Base-by-base conservation (phyloP, 768 basidiomycete genomes). In the Paxillus rubicundulus region DNA sequence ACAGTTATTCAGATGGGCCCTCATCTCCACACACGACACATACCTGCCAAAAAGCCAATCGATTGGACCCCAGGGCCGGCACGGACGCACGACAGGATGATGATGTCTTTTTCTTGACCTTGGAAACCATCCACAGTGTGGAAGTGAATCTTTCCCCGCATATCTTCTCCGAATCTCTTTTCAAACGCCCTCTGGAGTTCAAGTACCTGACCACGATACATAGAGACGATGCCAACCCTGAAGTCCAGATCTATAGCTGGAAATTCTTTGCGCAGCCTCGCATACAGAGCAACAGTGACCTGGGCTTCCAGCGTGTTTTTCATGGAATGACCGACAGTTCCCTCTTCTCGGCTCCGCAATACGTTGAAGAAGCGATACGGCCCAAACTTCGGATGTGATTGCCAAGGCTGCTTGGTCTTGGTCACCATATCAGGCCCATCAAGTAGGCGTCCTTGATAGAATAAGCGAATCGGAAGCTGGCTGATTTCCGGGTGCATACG, bases 401-500 rank as follows among this genome's bases (percentile, higher is more conserved):
- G 97, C 97, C 97, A 99, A 2, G 87, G 81, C 56, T 88, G 86
- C 28, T 71, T 71, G 0, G 96, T 98, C 68, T 92, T 92, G 38
- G 61, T 58, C 9, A 76, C 87, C 95, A 99, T 98, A 44, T 80
- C 80, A 3, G 92, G 93, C 1, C 97, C 97, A 66, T 99, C 92
- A 40, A 80, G 72, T 9, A 99, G 74, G 33, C 80, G 77, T 7
- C 85, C 83, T 48, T 85, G 73, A 65, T 99, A 99, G 72, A 99
- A 99, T 2, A 93, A 70, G 42, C 77, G 78, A 53, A 94, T 97
- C 0, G 97, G 97, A 16, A 99, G 79, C 46, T 76, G 76, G 56
- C 93, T 96, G 64, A 98, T 98, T 47, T 91, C 86, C 2, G 96
- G 96, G 65, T 99, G 95, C 97, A 99, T 99, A 58, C 97, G 95